Evolutionary conservation across 371 early-diverging fungal genomes (phyloP), one percentile per base, ranked within the genome.

Genomic region (Zancudomyces culisetae): DNA sequence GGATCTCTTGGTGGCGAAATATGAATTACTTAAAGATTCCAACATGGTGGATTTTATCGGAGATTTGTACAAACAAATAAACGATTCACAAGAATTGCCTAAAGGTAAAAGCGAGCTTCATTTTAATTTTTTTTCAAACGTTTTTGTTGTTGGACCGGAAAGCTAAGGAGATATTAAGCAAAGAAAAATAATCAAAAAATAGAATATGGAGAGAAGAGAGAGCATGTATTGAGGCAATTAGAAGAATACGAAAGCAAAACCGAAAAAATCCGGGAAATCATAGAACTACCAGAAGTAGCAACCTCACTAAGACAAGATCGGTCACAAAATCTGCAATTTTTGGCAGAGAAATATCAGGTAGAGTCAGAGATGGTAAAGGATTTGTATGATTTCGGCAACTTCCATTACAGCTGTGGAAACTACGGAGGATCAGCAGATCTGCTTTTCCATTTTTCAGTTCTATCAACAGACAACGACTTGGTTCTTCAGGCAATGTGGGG

Each of bases 21-120:
- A 82, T 63, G 87, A 88, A 46, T 72, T 93, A 28, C 73, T 91
- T 43, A 69, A 76, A 46, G 70, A 79, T 62, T 88, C 93, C 52
- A 82, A 85, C 75, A 91, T 93, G 93, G 81, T 89, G 51, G 91
- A 90, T 69, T 87, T 83, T 65, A 78, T 85, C 43, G 73, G 79
- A 56, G 73, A 77, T 53, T 72, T 90, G 45, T 81, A 87, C 70
- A 73, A 81, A 66, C 73, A 83, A 63, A 72, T 90, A 51, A 70
- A 87, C 62, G 70, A 73, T 45, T 77, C 45, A 70, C 78, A 55
- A 45, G 57, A 54, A 41, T 50, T 61, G 27, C 68, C 67, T n/a
- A n/a, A n/a, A n/a, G n/a, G n/a, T n/a, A n/a, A n/a, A n/a, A n/a
- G n/a, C n/a, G n/a, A n/a, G n/a, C n/a, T n/a, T n/a, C n/a, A n/a